Evolutionary conservation across 371 early-diverging fungal genomes (phyloP).

Genomic region (Furculomyces boomerangus): DNA sequence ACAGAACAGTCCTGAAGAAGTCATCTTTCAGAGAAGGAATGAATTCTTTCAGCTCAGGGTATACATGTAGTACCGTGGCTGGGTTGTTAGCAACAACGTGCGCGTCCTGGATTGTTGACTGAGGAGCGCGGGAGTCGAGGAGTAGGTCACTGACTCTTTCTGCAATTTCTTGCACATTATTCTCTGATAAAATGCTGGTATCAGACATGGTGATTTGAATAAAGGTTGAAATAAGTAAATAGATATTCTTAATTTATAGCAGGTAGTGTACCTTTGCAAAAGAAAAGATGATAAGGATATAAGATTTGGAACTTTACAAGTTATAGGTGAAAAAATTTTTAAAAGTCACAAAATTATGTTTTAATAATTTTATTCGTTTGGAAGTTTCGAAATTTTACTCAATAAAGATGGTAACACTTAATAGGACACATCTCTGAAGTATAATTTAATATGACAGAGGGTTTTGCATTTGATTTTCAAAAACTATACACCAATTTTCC

Average conservation of each 20-base stretch:
- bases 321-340: not conserved
- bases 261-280: not conserved
- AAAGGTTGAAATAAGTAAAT: not conserved
- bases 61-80: not conserved
- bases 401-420: not conserved
- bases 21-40: not conserved
- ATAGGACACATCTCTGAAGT: not conserved
- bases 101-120: not conserved
- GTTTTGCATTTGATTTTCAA: not conserved
- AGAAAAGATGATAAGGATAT: conserved; percentile 1
- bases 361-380: not conserved
- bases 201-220: not conserved
- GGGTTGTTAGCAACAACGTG: not conserved
- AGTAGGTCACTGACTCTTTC: too few species aligned
- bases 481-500: not conserved
- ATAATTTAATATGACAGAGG: not conserved
- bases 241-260: not conserved
- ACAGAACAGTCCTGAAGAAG: not conserved
- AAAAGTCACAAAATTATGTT: not conserved
- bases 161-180: not conserved
- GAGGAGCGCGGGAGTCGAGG: not conserved
- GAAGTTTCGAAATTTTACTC: not conserved
- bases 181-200: not conserved
- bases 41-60: not conserved
- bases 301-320: not conserved